Evolutionary conservation across 2,329 filamentous ascomycete genomes (phyloP).

Genomic region (Chaetomiaceae sp.): DNA sequence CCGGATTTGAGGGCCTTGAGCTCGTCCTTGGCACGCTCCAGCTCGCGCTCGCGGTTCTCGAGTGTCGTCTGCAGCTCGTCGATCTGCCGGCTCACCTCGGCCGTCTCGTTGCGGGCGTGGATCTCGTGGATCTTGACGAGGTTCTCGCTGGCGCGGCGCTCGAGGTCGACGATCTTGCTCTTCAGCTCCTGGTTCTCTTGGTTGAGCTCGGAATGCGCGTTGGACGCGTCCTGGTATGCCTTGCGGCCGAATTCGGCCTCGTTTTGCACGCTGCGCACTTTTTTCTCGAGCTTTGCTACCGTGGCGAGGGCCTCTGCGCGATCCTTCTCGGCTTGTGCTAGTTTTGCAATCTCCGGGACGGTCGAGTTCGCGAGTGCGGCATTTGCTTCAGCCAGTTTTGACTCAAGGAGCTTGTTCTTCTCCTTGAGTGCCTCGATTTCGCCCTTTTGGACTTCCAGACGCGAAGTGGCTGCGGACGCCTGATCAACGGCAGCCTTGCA

Average conservation of each 20-base stretch:
- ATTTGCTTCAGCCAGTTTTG: slow-evolving; percentile 32
- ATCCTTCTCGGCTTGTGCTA: slow-evolving; percentile 37
- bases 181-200: slow-evolving; percentile 27
- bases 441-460: slow-evolving; percentile 34
- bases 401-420: slow-evolving; percentile 32
- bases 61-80: slow-evolving; percentile 37
- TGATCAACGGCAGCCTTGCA: slow-evolving; percentile 34
- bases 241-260: slow-evolving; percentile 52
- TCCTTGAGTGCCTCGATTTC: slow-evolving; percentile 35
- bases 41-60: slow-evolving; percentile 46
- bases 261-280: slow-evolving; percentile 30
- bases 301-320: slow-evolving; percentile 36
- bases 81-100: slow-evolving; percentile 34
- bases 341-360: slow-evolving; percentile 33
- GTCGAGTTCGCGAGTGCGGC: slow-evolving; percentile 31
- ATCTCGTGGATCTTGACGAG: slow-evolving; percentile 42
- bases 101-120: slow-evolving; percentile 34
- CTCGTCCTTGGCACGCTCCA: slow-evolving; percentile 44
- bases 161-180: slow-evolving; percentile 42
- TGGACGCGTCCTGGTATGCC: slow-evolving; percentile 54
- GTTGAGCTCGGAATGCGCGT: slow-evolving; percentile 34
- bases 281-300: slow-evolving; percentile 36
- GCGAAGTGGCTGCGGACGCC: slow-evolving; percentile 30
- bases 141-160: slow-evolving; percentile 39
- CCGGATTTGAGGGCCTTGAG: slow-evolving; percentile 41